Conservation (phyloP, 23 red algal species). For the Gracilaria vermiculophylla region DNA sequence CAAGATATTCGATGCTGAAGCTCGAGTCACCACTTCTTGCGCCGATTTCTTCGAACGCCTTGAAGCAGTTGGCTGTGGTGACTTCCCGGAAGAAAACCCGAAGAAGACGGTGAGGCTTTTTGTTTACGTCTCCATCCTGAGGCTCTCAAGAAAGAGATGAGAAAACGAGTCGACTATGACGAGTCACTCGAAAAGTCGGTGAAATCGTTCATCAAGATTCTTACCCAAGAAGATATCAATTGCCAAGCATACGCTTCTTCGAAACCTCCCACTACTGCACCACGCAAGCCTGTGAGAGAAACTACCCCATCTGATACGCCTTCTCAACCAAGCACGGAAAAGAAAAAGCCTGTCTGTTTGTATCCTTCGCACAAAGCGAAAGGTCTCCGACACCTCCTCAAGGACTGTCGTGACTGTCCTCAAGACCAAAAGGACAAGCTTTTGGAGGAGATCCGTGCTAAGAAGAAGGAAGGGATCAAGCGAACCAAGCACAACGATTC, state of each 20-base stretch:
- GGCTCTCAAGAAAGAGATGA: slow-evolving; percentile 3
- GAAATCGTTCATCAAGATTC: slow-evolving; percentile 1
- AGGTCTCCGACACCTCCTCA: slow-evolving; percentile 12
- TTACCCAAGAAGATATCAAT: too few species aligned
- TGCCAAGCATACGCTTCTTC: too few species aligned
- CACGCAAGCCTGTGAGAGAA: too few species aligned
- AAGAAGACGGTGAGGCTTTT: slow-evolving; percentile 32
- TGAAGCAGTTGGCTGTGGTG: slow-evolving; percentile 5
- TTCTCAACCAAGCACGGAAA: too few species aligned
- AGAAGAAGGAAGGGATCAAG: background rate
- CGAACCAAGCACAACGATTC: background rate
- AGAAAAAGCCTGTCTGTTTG: too few species aligned
- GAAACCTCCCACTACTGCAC: too few species aligned
- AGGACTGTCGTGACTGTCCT: background rate
- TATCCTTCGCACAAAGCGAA: background rate
- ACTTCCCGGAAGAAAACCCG: slow-evolving; percentile 15
- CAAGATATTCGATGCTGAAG: slow-evolving; percentile 14
- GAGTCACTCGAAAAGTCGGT: slow-evolving; percentile 11
- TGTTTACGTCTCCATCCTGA: background rate
- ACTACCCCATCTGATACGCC: too few species aligned
- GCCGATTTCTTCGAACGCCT: slow-evolving; percentile 43
- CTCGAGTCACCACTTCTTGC: background rate
- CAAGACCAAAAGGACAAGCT: slow-evolving; percentile 25
- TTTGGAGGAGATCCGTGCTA: background rate
- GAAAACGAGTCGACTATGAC: slow-evolving; percentile 19